phyloP scores from a whole-genome alignment of 108 stramenopile species.

The Pseudonitzschia multiseries region DNA sequence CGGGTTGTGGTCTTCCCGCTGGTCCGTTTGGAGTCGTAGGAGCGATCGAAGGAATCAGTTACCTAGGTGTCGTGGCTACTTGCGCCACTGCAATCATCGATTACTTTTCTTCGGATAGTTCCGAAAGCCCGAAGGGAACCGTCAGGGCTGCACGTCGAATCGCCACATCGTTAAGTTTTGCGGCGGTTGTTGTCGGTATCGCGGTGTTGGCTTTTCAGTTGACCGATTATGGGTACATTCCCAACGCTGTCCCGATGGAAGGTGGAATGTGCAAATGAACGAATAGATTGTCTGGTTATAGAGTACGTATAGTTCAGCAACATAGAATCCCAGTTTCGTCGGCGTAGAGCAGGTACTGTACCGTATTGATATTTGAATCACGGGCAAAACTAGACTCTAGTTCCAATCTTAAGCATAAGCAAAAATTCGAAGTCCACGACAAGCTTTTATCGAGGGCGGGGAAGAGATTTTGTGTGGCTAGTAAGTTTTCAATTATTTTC shows the following conservation, averaged over 20 bases:
- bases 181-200: constrained; percentile 59
- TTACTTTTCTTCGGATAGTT: not conserved
- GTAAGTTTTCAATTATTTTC: too few species aligned
- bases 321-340: not conserved
- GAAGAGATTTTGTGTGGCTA: too few species aligned
- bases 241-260: constrained; percentile 83
- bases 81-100: constrained; percentile 13
- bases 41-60: constrained; percentile 49
- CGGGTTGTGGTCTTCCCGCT: constrained; percentile 52
- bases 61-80: constrained; percentile 41
- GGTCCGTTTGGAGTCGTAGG: constrained; percentile 52
- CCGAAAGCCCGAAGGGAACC: not conserved
- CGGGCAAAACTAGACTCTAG: too few species aligned
- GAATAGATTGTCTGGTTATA: not conserved
- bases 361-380: too few species aligned
- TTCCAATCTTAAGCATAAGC: too few species aligned
- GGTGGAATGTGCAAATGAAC: constrained; percentile 66
- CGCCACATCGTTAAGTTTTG: constrained; percentile 68
- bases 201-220: constrained; percentile 64
- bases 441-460: too few species aligned
- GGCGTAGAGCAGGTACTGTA: too few species aligned
- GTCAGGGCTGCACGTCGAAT: constrained; percentile 36
- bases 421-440: too few species aligned
- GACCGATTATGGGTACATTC: constrained; percentile 77
- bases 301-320: not conserved